Evolutionary conservation across 257 asterid genomes (phyloP).

Genomic region (Hygrophila difformis): DNA sequence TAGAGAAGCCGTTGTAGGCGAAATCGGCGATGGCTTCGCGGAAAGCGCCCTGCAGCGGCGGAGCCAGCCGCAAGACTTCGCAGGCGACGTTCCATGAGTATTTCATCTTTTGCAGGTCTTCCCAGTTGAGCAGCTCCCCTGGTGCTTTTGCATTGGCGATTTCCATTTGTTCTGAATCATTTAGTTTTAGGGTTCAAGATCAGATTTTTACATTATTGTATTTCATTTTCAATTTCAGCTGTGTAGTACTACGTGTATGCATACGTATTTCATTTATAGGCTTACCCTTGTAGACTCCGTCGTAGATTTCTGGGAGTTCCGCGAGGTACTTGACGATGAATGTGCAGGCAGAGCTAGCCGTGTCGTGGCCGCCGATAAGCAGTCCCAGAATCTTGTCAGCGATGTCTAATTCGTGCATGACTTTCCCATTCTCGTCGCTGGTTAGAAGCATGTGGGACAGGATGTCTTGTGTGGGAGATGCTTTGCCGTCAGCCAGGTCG

Average conservation of each 20-base stretch:
- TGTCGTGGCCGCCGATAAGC: conserved; percentile 22
- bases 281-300: conserved; percentile 17
- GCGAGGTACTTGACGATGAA: conserved; percentile 24
- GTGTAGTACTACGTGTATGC: not conserved
- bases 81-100: conserved; percentile 34
- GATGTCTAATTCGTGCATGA: conserved; percentile 26
- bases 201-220: too few relatives aligned
- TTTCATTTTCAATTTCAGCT: not conserved
- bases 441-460: conserved; percentile 32
- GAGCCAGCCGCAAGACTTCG: conserved; percentile 21
- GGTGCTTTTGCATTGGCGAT: conserved; percentile 20
- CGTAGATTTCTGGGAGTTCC: conserved; percentile 20
- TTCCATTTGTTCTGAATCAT: conserved; percentile 29
- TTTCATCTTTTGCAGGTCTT: conserved; percentile 29
- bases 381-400: conserved; percentile 25
- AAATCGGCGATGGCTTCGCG: conserved; percentile 29
- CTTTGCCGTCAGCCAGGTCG: conserved; percentile 24
- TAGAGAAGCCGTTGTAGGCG: conserved; percentile 19
- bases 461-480: conserved; percentile 26
- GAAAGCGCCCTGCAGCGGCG: conserved; percentile 29
- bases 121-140: conserved; percentile 25
- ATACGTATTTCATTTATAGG: not conserved
- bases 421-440: conserved; percentile 26
- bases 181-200: too few relatives aligned
- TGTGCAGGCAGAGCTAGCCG: conserved; percentile 23